Percentiles rank a stretch among this genome's conserved stretches.
Evolutionary conservation across 2,329 filamentous ascomycete genomes (phyloP).

Genomic region (Zymoseptoria crescenta): DNA sequence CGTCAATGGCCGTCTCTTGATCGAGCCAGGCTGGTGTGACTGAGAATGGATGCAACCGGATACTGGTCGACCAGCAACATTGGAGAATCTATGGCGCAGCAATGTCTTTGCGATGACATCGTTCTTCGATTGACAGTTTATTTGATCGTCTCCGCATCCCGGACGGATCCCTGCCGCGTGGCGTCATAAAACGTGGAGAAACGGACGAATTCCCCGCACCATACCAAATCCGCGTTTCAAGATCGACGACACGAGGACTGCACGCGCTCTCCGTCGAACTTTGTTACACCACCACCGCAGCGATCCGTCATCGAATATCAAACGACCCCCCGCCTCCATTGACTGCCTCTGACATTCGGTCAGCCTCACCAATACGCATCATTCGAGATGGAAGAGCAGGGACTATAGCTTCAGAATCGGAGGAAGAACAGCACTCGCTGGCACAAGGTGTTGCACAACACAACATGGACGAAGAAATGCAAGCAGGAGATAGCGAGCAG

Average conservation of each 20-base stretch:
- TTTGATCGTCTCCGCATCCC: neutral
- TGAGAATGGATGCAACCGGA: too few species aligned
- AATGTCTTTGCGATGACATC: neutral
- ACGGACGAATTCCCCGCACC: neutral
- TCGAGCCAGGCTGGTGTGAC: neutral
- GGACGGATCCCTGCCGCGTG: neutral
- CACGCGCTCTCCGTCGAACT: neutral
- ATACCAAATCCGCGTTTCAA: neutral
- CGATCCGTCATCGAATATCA: constrained; percentile 2
- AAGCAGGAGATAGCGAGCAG: constrained; percentile 4
- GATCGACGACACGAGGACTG: constrained; percentile 1
- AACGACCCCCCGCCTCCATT: constrained; percentile 1
- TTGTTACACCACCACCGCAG: constrained; percentile 5
- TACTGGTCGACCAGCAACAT: too few species aligned
- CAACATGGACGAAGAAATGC: constrained; percentile 18
- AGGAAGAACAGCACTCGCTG: constrained; percentile 7
- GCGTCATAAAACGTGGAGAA: constrained; percentile 5
- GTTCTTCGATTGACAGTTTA: neutral
- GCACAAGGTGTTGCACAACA: constrained; percentile 4
- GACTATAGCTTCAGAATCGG: constrained; percentile 4
- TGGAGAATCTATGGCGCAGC: too few species aligned
- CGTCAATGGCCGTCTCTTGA: neutral
- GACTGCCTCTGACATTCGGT: neutral
- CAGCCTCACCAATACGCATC: constrained; percentile 1
- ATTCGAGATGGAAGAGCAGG: constrained; percentile 1